Evolutionary conservation across 2,329 filamentous ascomycete species (phyloP), one percentile per base, ranked within the genome.

Genomic region (Pseudogymnoascus sp.): DNA sequence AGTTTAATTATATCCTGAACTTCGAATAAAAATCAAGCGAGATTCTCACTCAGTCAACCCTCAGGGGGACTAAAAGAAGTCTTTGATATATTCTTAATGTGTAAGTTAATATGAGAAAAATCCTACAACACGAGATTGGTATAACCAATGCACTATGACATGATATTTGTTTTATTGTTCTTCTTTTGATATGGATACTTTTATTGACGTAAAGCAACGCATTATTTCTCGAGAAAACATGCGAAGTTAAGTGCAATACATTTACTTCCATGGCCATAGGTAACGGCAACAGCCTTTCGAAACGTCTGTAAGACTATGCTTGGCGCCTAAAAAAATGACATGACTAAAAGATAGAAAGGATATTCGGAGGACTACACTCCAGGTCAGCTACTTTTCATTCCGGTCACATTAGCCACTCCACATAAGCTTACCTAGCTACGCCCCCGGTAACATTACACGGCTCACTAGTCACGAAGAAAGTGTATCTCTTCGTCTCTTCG

Each of bases 401-500:
- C 5, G 34, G 5, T 49, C 42, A 49, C 42, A 25, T 49, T 18
- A 21, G 42, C 42, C 8, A 11, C 16, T 49, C 42, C 42, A 18
- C n/a, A 21, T 49, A 49, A 18, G 23, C 42, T 49, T 49, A 49
- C 42, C 53, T 59, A 59, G 59, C 28, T 21, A 61, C 37, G 3
- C 59, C 59, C 9, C 59, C 59, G 7, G 59, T 71, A 16, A 69
- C 76, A 62, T 81, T 80, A 42, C 81, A 69, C 1, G 78, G 78
- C 40, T 76, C 71, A 25, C 76, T 79, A 1, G 75, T 74, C 28
- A 83, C 71, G 63, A 83, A 82, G 62, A 83, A 83, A 0, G 71
- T 74, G 77, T 77, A 81, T n/a, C 78, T 71, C 11, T 74, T 69
- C 18, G 72, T 69, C 31, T 72, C 70, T 49, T 72, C 68, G 60